Evolutionary conservation across 2,329 filamentous ascomycete genomes (phyloP).

Genomic region (Trichoderma sp.): DNA sequence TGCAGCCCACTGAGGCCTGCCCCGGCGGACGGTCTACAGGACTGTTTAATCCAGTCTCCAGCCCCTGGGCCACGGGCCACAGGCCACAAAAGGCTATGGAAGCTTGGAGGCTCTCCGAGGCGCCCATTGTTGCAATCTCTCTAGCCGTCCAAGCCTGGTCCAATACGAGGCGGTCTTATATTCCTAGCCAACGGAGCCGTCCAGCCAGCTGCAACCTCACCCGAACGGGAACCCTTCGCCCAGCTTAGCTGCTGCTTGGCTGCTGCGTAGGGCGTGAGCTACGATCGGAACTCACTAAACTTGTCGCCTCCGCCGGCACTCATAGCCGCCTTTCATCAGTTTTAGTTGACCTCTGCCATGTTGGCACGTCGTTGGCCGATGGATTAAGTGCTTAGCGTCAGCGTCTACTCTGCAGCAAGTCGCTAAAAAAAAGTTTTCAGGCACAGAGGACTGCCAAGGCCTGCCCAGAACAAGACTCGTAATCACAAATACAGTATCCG

Average conservation of each 20-base stretch:
- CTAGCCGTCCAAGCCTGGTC: background rate
- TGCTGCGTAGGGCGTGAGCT: background rate
- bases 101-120: background rate
- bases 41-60: background rate
- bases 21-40: background rate
- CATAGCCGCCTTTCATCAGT: background rate
- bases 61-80: background rate
- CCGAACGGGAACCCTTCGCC: constrained; percentile 5
- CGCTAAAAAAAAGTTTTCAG: background rate
- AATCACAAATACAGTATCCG: background rate
- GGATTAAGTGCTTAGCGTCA: constrained; percentile 19
- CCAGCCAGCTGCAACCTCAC: constrained; percentile 9
- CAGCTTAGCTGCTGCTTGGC: constrained; percentile 13
- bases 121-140: constrained; percentile 16
- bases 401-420: constrained; percentile 6
- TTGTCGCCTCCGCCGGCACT: constrained; percentile 1
- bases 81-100: background rate
- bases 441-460: background rate
- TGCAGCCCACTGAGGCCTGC: background rate
- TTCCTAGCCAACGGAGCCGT: constrained; percentile 5
- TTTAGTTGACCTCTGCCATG: constrained; percentile 12
- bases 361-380: background rate
- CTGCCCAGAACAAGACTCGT: background rate
- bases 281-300: background rate
- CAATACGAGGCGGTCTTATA: constrained; percentile 15